Percentiles rank a stretch among this genome's conserved stretches.
Evolutionary conservation across 2,329 filamentous ascomycete species (phyloP).

Genomic region (Trichoderma sp.): DNA sequence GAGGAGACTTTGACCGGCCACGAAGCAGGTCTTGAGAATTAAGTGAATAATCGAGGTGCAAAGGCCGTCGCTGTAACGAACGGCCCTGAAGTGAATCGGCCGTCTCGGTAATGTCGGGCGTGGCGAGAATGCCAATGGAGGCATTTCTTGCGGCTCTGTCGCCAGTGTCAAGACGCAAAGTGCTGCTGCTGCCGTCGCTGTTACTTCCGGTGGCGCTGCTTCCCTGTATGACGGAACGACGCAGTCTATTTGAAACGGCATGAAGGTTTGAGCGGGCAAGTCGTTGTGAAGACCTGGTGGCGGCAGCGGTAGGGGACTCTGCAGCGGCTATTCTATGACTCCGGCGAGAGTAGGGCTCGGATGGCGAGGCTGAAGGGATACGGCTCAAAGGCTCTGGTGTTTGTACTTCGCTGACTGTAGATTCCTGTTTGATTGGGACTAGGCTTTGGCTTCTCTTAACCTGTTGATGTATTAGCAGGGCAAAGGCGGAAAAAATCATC

Average conservation of each 20-base stretch:
- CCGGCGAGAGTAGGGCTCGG: constrained; percentile 36
- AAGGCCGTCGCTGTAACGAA: constrained; percentile 42
- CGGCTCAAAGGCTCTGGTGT: constrained; percentile 33
- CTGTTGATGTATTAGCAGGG: constrained; percentile 23
- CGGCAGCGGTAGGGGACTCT: constrained; percentile 34
- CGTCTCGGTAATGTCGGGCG: constrained; percentile 59
- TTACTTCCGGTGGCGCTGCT: constrained; percentile 18
- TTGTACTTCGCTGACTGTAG: constrained; percentile 29
- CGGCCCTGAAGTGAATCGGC: constrained; percentile 34
- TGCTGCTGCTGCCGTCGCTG: constrained; percentile 8
- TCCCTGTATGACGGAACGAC: constrained; percentile 37
- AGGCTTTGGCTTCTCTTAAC: constrained; percentile 27
- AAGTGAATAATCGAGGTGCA: constrained; percentile 44
- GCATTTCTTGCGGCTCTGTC: constrained; percentile 31
- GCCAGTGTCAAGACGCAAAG: constrained; percentile 28
- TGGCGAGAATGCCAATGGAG: constrained; percentile 48
- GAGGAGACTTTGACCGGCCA: constrained; percentile 36
- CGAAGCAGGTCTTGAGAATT: constrained; percentile 49
- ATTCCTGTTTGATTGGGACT: constrained; percentile 33
- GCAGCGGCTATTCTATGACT: constrained; percentile 33
- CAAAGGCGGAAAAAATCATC: background rate
- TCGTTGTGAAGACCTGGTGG: constrained; percentile 29
- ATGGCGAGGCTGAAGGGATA: constrained; percentile 38
- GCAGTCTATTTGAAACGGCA: constrained; percentile 38
- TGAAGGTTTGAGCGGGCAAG: constrained; percentile 33